Percentiles rank a stretch among this genome's conserved stretches.
Conservation (phyloP, 305 asterid species). For the Fraxinus greggii region DNA sequence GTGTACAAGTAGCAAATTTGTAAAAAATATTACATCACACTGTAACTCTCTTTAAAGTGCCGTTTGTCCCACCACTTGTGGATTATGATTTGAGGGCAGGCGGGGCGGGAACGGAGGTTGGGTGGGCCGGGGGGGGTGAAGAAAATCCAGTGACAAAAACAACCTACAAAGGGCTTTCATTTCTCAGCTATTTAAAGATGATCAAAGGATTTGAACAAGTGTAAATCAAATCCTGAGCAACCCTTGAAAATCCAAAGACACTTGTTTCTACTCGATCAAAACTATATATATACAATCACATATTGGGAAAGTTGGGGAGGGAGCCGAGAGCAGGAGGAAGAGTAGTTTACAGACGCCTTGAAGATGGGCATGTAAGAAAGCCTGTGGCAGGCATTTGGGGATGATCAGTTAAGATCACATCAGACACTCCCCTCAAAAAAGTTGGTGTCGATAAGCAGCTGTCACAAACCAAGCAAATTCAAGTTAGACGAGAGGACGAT, state of each 20-base stretch:
- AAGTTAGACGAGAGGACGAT: slow-evolving; percentile 34
- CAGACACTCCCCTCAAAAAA: slow-evolving; percentile 26
- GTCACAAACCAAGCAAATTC: slow-evolving; percentile 37
- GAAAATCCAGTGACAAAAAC: not conserved
- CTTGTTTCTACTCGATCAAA: slow-evolving; percentile 48
- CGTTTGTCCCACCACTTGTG: not conserved
- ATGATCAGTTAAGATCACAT: not conserved
- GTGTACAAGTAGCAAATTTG: too few species aligned
- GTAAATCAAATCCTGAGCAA: slow-evolving; percentile 1
- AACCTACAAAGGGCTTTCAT: not conserved
- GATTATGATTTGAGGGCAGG: not conserved
- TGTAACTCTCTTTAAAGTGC: not conserved
- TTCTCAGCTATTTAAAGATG: not conserved
- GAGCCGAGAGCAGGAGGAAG: not conserved
- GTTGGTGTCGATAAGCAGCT: slow-evolving; percentile 24
- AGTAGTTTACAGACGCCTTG: not conserved
- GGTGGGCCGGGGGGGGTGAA: not conserved
- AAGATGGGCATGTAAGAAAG: slow-evolving; percentile 9
- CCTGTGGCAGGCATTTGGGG: not conserved
- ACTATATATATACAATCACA: slow-evolving; percentile 65
- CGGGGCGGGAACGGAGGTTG: not conserved
- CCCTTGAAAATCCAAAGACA: slow-evolving; percentile 40
- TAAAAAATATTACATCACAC: not conserved
- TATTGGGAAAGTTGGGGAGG: slow-evolving; percentile 9
- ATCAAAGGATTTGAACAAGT: not conserved